Base-by-base conservation (phyloP, 805 yeast species). In the Cyberlindnera sargentensis region DNA sequence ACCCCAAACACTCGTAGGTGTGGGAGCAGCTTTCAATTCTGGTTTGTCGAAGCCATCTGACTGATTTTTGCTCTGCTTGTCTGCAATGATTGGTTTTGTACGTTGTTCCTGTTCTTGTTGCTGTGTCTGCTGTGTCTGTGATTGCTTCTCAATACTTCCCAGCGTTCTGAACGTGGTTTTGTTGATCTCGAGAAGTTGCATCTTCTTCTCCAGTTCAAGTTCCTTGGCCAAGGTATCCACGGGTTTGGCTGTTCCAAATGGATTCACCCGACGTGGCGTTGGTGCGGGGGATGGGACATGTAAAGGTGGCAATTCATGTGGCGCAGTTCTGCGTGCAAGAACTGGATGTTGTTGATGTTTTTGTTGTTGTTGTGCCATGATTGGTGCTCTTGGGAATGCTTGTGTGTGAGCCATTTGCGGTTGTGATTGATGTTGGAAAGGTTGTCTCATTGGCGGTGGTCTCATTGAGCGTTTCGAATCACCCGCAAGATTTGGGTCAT, bases 181-280 rank as follows among this genome's bases (percentile, higher is more conserved):
- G 46, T 73, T 76, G 29, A 76, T 66, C 31, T 69, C 70, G 37
- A 72, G 50, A 30, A 61, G 58, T 10, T 63, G 56, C 44, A 76
- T 58, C 43, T 64, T 63, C 43, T 72, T 70, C 47, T 83, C 90
- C 24, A 83, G 64, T 53, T 84, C 91, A 37, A 71, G 64, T 51
- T 76, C 78, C 50, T 76, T 80, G 26, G 84, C 70, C 24, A 80
- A 67, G 3, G 84, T 78, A 60, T 87, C 95, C 5, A 87, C 91
- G 2, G 95, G 95, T 63, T 78, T 84, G 1, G 95, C 96, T 4
- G 75, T 67, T 0, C 95, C 95, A 66, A 88, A 87, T 5, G 95
- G 93, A 57, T 79, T 84, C 0, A 74, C 49, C 52, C 75, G 80
- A 37, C 51, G 56, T n/a, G 52, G 43, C 5, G 60, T 49, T 32